Percentiles rank a stretch among this genome's conserved stretches.
Conservation (phyloP, 768 basidiomycete genomes). For the Neoboletus subvelutipes region DNA sequence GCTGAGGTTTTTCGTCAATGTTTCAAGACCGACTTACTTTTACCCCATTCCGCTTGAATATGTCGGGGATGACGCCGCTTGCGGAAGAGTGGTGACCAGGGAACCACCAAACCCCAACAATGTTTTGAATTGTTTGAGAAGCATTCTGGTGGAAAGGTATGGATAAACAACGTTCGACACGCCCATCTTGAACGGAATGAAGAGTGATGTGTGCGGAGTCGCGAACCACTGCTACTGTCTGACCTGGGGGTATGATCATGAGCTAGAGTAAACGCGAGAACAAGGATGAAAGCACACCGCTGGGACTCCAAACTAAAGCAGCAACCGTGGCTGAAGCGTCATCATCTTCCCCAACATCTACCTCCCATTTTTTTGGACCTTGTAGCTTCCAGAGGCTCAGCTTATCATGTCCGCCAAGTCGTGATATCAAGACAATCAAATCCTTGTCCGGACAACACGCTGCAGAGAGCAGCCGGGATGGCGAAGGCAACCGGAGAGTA, state of each 20-base stretch:
- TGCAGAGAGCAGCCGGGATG: slow-evolving; percentile 55
- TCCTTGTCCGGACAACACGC: slow-evolving; percentile 89
- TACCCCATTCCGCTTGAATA: slow-evolving; percentile 64
- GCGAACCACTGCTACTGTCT: slow-evolving; percentile 69
- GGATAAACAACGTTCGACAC: slow-evolving; percentile 47
- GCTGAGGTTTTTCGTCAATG: slow-evolving; percentile 1
- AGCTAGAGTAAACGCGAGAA: background rate
- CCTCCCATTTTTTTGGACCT: slow-evolving; percentile 80
- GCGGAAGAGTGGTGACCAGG: slow-evolving; percentile 42
- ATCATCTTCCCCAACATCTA: slow-evolving; percentile 55
- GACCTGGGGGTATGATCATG: slow-evolving; percentile 41
- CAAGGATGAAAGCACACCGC: slow-evolving; percentile 47
- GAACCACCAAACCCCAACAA: slow-evolving; percentile 77
- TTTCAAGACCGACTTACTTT: slow-evolving; percentile 46
- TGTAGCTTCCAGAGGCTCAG: slow-evolving; percentile 80
- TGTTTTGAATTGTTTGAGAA: slow-evolving; percentile 20
- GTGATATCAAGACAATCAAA: slow-evolving; percentile 64
- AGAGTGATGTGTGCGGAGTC: slow-evolving; percentile 67
- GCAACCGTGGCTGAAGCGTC: slow-evolving; percentile 49
- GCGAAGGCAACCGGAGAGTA: slow-evolving; percentile 52
- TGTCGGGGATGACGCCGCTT: slow-evolving; percentile 61
- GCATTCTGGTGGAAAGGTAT: slow-evolving; percentile 26
- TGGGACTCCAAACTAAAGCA: slow-evolving; percentile 78
- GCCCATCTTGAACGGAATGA: slow-evolving; percentile 80
- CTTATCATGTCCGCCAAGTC: slow-evolving; percentile 64